Base-by-base conservation (phyloP, 306 rosid genomes). In the Luffa aegyptiaca region DNA sequence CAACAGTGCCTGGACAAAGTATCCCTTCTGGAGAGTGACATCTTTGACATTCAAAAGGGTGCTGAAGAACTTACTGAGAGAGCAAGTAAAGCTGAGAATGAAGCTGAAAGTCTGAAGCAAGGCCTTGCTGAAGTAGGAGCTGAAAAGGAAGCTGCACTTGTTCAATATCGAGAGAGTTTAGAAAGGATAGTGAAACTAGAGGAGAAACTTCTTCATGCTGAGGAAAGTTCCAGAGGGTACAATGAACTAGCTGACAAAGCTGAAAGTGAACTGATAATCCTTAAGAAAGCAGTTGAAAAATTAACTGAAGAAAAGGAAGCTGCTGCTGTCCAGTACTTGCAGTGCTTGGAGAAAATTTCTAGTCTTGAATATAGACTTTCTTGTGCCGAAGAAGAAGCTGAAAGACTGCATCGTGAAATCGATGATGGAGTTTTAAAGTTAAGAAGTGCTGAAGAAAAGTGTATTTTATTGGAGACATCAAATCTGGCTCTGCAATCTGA, bases 261-360 rank as follows among this genome's bases (percentile, higher is more conserved):
- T 55, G 91, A 84, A 81, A 74, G 69, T 31, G 92, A 90, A 80
- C 88, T 91, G 62, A 90, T 86, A 70, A 86, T 81, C 77, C 80
- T 91, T 91, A 90, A 88, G 85, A 81, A 83, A 81, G 84, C 85
- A 86, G 56, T 92, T 83, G 64, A 83, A 76, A 91, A 79, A 84
- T 85, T 91, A 83, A 91, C 66, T 2, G 92, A 90, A 83, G 97
- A 90, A 86, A 95, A 88, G 85, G 93, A 92, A 81, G 91, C 86
- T 46, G 89, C 88, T 74, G 86, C 91, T 82, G 83, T 91, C 80
- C 89, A 85, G 77, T 92, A 86, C 88, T 86, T 80, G 81, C 92
- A 90, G 83, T 91, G 97, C 85, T 65, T 88, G 88, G 96, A 90
- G 86, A 87, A 76, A 53, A 89, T 90, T 77, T 83, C 97, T 76